phyloP scores from a whole-genome alignment of 345 rosid genomes.

The Viola odorata region DNA sequence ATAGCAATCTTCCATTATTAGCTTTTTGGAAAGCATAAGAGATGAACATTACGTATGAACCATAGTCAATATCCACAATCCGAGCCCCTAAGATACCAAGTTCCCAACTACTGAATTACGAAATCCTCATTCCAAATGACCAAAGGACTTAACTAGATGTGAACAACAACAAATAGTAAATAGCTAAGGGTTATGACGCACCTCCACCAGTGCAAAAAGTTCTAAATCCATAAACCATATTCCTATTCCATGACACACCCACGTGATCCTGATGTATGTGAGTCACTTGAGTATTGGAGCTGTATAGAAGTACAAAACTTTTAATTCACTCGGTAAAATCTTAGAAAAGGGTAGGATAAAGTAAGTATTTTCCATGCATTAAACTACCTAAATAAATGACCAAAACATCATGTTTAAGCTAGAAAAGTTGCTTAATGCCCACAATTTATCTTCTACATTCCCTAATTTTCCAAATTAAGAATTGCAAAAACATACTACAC shows the following conservation, averaged over 20 bases:
- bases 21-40: too few relatives aligned
- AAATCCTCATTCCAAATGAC: neutral
- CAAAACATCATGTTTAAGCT: too few relatives aligned
- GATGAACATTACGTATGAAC: too few relatives aligned
- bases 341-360: neutral
- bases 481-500: neutral
- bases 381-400: neutral
- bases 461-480: neutral
- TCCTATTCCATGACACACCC: constrained; percentile 44
- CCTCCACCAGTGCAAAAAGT: constrained; percentile 64
- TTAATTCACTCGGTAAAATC: constrained; percentile 11
- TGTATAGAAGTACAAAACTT: constrained; percentile 27
- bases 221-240: constrained; percentile 50
- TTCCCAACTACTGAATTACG: too few relatives aligned
- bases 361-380: neutral
- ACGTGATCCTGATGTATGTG: constrained; percentile 31
- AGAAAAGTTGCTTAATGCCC: too few relatives aligned
- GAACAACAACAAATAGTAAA: too few relatives aligned
- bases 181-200: constrained; percentile 21
- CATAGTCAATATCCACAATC: too few relatives aligned
- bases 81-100: too few relatives aligned
- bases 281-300: constrained; percentile 40
- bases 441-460: too few relatives aligned
- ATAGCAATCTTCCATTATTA: too few relatives aligned
- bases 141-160: neutral